A percentile compares a stretch with the other conserved stretches of the same genome.
phyloP scores from a whole-genome alignment of 176 grass and related monocot genomes.

The Phragmites australis region DNA sequence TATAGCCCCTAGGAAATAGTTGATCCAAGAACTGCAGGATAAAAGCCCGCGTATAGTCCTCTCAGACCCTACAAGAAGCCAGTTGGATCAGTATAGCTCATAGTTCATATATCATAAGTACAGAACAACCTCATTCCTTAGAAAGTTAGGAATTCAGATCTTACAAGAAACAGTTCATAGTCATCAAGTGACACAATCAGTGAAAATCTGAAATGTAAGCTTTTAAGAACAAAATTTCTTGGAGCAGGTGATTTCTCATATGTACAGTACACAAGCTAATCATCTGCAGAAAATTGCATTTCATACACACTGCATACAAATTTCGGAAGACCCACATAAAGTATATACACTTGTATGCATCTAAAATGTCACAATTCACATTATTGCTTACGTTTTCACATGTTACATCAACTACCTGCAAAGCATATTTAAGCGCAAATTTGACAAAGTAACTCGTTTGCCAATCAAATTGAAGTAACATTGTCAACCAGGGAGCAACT shows the following conservation, averaged over 20 bases:
- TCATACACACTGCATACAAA: too few relatives aligned
- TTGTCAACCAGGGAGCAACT: neutral
- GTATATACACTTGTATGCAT: too few relatives aligned
- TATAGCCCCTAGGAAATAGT: slow-evolving; percentile 94
- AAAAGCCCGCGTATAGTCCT: slow-evolving; percentile 93
- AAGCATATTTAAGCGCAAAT: neutral
- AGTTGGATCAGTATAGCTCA: slow-evolving; percentile 22
- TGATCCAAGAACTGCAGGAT: slow-evolving; percentile 90
- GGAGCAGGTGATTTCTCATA: too few relatives aligned
- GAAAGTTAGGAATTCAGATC: slow-evolving; percentile 1
- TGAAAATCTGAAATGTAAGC: neutral
- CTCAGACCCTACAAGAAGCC: slow-evolving; percentile 65
- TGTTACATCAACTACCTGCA: neutral
- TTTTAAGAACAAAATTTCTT: neutral
- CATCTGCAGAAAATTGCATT: too few relatives aligned
- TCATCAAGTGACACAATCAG: neutral
- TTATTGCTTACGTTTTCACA: neutral
- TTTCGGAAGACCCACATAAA: too few relatives aligned
- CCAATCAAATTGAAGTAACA: neutral
- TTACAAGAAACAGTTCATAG: neutral
- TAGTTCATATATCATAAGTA: slow-evolving; percentile 25
- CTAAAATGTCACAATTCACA: neutral
- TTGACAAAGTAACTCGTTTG: neutral
- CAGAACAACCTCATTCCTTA: neutral
- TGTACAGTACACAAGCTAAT: too few relatives aligned